Base-by-base conservation (phyloP, 768 basidiomycete species). In the Aureoboletus auriporus region DNA sequence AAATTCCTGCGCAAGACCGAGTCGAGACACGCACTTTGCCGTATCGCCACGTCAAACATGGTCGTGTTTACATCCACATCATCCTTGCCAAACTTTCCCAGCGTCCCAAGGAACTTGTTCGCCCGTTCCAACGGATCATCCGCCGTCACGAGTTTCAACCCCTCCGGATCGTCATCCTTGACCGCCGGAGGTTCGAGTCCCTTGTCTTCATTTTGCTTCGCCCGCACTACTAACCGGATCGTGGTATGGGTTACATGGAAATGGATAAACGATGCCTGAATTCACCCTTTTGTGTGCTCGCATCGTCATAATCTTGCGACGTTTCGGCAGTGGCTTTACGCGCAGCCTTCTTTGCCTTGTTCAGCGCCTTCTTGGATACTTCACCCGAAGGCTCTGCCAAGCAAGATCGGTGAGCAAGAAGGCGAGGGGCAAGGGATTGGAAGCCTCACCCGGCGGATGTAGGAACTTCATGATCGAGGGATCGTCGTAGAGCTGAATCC, bases 161-260 rank as follows among this genome's bases (percentile, higher is more conserved):
- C 95, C 16, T 87, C 82, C 0, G 89, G 89, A 61, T 95, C 93
- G 4, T 91, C 88, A 57, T 94, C 92, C 63, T 82, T 87, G 10
- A 69, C 47, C 4, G 73, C 61, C 5, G 64, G 62, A 1, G 70
- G 64, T 37, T 87, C 84, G 0, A 87, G 75, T 26, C 88, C 87
- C 61, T 83, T 85, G 69, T 92, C 88, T 53, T 84, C 83, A 20
- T 64, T 68, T 8, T 71, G 61, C 20, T 66, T 63, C 39, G 69
- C 57, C 17, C 73, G 64, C 26, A 48, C 57, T 52, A 42, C 36
- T 44, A 53, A 53, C 42, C 62, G 37, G 42, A 47, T 33, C 23
- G 47, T 53, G 50, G 58, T 52, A 37, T 44, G 44, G 42, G 49
- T 50, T 26, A 20, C 16, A 45, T 37, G 17, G 31, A 53, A 47